These are phyloP conservation scores for Triangularia verruculosa DNA, from an alignment of 2,329 filamentous ascomycete species.

Conservation along the genomic window DNA sequence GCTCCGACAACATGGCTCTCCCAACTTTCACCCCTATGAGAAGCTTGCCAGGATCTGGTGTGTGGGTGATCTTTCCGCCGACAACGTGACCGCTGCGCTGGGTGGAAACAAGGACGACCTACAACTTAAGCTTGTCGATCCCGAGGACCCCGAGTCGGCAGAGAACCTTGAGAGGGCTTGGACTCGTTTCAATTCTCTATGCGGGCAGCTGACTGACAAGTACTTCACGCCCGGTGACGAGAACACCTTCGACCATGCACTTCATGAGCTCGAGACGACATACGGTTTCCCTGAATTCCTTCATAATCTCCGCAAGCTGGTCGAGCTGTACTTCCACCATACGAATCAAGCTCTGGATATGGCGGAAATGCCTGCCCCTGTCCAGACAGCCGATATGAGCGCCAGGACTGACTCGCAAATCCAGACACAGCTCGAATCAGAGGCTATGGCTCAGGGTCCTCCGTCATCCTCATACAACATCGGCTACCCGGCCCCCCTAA, in stretches of 20 bases:
- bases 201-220: constrained; percentile 10
- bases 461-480: not conserved
- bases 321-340: constrained; percentile 7
- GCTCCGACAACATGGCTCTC: constrained; percentile 7
- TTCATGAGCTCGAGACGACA: constrained; percentile 6
- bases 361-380: not conserved
- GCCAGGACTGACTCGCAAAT: constrained; percentile 24
- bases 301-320: constrained; percentile 10
- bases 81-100: constrained; percentile 18
- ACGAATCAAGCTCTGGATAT: constrained; percentile 12
- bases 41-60: constrained; percentile 23
- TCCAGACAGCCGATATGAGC: constrained; percentile 8
- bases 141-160: constrained; percentile 1
- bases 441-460: constrained; percentile 15
- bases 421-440: constrained; percentile 24
- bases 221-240: not conserved
- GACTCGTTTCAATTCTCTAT: constrained; percentile 16
- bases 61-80: constrained; percentile 12
- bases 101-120: constrained; percentile 16
- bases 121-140: constrained; percentile 12
- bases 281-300: constrained; percentile 16
- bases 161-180: not conserved
- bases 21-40: constrained; percentile 14
- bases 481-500: not conserved
- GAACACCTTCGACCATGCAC: constrained; percentile 3